Evolutionary conservation across 108 stramenopile genomes (phyloP).

Genomic region (Hondaea fermentalgiana): DNA sequence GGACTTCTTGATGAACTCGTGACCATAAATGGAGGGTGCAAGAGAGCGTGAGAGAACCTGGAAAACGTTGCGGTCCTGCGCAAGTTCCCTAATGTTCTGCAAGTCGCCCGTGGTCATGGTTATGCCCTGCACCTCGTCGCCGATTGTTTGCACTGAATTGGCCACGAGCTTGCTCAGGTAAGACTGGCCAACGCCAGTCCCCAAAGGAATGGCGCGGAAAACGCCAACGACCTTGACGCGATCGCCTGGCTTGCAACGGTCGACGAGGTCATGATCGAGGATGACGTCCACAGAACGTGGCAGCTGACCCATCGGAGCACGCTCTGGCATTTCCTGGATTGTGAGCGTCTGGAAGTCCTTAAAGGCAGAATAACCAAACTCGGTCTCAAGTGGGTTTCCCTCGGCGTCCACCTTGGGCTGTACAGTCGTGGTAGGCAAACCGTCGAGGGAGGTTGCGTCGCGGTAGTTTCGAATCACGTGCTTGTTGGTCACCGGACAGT

Average conservation of each 20-base stretch:
- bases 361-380: constrained; percentile 83
- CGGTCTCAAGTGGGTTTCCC: constrained; percentile 82
- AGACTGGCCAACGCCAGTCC: constrained; percentile 22
- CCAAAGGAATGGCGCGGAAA: constrained; percentile 61
- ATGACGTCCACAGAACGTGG: constrained; percentile 85
- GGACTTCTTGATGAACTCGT: constrained; percentile 89
- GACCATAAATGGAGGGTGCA: constrained; percentile 94
- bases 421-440: constrained; percentile 65
- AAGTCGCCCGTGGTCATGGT: constrained; percentile 68
- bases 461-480: constrained; percentile 73
- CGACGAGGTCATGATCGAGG: constrained; percentile 82
- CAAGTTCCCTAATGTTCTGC: constrained; percentile 63
- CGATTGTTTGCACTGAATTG: constrained; percentile 81
- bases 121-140: constrained; percentile 69
- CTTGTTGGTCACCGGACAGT: constrained; percentile 74
- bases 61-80: constrained; percentile 66
- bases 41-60: constrained; percentile 65
- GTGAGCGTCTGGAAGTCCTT: constrained; percentile 94
- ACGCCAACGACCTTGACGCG: constrained; percentile 78
- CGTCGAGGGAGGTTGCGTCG: constrained; percentile 86
- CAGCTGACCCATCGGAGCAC: constrained; percentile 94
- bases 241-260: constrained; percentile 93
- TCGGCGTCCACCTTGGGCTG: constrained; percentile 84
- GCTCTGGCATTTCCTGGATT: constrained; percentile 75
- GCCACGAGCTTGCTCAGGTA: constrained; percentile 90